A percentile compares a stretch with the other conserved stretches of the same genome.
Evolutionary conservation across 139 green algal species (phyloP).

Genomic region (Coccomyxa sp.): DNA sequence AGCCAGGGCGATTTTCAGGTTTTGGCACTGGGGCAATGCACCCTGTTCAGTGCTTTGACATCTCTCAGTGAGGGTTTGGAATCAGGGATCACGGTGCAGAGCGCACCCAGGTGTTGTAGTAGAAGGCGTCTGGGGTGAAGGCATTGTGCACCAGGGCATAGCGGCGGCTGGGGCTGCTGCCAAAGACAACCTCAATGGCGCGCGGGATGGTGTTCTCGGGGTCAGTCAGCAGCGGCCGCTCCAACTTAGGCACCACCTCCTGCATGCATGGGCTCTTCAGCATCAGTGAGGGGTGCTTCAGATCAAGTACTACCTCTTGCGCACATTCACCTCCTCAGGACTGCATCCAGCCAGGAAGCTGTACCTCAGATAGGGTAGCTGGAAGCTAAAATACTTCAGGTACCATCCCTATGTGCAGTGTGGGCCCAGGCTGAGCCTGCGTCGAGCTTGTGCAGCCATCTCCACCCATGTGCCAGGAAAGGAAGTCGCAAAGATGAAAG

Average conservation of each 20-base stretch:
- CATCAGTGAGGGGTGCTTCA: no score
- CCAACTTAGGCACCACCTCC: not conserved
- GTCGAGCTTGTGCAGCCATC: not conserved
- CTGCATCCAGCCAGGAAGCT: not conserved
- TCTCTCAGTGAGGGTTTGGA: no score
- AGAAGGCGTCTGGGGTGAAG: not conserved
- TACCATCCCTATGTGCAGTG: not conserved
- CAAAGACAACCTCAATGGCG: not conserved
- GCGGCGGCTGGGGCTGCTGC: not conserved
- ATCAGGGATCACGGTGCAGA: no score
- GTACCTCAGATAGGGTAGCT: not conserved
- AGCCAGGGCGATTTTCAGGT: not conserved
- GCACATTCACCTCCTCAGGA: no score
- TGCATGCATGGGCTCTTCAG: no score
- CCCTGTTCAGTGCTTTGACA: no score
- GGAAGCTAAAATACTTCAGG: not conserved
- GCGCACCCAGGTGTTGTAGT: not conserved
- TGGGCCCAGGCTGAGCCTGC: not conserved
- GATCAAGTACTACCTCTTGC: no score
- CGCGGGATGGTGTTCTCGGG: not conserved
- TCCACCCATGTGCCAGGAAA: not conserved
- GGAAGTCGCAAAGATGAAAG: not conserved
- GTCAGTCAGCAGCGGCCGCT: not conserved
- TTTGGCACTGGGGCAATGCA: no score
- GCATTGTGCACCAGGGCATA: not conserved